These are phyloP conservation scores for Paecilomyces formosus DNA, from an alignment of 2,329 filamentous ascomycete species.

Conservation along the genomic window DNA sequence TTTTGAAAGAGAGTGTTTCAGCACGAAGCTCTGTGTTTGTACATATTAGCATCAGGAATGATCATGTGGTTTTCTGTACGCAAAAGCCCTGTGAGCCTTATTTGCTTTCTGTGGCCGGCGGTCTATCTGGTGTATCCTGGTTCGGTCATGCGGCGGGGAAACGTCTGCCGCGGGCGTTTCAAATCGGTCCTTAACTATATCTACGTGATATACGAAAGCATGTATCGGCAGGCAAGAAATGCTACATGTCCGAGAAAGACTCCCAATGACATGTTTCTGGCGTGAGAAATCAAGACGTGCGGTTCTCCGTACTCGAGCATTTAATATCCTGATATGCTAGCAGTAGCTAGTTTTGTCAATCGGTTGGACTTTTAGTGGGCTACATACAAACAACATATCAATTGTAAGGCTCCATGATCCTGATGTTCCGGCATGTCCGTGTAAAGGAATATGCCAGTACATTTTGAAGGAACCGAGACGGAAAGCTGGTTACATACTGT, in stretches of 20 bases:
- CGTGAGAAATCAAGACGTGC: not conserved
- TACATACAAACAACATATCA: no score
- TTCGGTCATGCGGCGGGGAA: not conserved
- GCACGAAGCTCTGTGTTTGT: slow-evolving; percentile 13
- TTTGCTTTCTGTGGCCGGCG: not conserved
- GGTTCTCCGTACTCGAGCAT: not conserved
- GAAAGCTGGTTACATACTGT: no score
- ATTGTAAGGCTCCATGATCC: no score
- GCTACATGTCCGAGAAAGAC: not conserved
- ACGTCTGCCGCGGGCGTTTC: not conserved
- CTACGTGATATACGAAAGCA: not conserved
- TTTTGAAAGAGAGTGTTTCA: slow-evolving; percentile 11
- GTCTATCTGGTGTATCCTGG: not conserved
- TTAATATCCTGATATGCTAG: no score
- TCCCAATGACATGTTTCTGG: not conserved
- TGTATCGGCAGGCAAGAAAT: not conserved
- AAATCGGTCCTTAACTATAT: not conserved
- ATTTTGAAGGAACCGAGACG: no score
- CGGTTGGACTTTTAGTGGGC: no score
- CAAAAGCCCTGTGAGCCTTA: not conserved
- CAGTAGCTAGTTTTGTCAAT: no score
- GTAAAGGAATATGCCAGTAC: no score
- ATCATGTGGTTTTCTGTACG: slow-evolving; percentile 1
- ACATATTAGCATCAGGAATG: slow-evolving; percentile 7
- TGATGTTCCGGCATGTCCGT: no score